Conservation (phyloP, 2,329 filamentous ascomycete genomes). For the Fusarium xyrophilum region DNA sequence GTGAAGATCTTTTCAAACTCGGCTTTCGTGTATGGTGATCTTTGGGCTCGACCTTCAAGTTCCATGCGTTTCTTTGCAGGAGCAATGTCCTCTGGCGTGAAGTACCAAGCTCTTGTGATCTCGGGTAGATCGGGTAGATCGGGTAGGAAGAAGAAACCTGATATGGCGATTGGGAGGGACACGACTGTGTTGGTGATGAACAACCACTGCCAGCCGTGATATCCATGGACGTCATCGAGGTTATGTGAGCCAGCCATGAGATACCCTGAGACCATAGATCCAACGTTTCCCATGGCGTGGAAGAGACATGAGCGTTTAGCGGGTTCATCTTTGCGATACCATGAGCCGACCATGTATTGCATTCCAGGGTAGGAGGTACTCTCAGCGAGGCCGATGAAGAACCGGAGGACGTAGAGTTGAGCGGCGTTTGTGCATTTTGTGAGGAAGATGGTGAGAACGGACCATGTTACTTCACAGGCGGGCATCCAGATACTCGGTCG, state of each 20-base stretch:
- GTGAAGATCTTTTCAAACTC: slow-evolving; percentile 68
- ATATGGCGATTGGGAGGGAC: slow-evolving; percentile 45
- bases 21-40: slow-evolving; percentile 50
- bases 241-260: slow-evolving; percentile 52
- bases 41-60: slow-evolving; percentile 53
- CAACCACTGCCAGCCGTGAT: slow-evolving; percentile 55
- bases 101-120: slow-evolving; percentile 40
- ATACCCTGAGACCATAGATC: slow-evolving; percentile 44
- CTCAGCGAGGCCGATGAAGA: slow-evolving; percentile 54
- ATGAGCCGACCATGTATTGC: slow-evolving; percentile 51
- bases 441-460: slow-evolving; percentile 43
- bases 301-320: slow-evolving; percentile 53
- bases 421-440: slow-evolving; percentile 43
- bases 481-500: slow-evolving; percentile 53
- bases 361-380: slow-evolving; percentile 50
- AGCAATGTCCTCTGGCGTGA: slow-evolving; percentile 39
- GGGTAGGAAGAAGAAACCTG: slow-evolving; percentile 46
- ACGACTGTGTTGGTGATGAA: slow-evolving; percentile 49
- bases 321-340: slow-evolving; percentile 54
- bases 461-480: slow-evolving; percentile 44
- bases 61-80: slow-evolving; percentile 44
- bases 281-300: slow-evolving; percentile 45
- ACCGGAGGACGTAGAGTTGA: slow-evolving; percentile 50
- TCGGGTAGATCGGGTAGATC: slow-evolving; percentile 44
- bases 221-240: slow-evolving; percentile 51